Evolutionary conservation across 257 asterid genomes (phyloP), one percentile per base, ranked within the genome.

Genomic region (Salvia rosmarinus): DNA sequence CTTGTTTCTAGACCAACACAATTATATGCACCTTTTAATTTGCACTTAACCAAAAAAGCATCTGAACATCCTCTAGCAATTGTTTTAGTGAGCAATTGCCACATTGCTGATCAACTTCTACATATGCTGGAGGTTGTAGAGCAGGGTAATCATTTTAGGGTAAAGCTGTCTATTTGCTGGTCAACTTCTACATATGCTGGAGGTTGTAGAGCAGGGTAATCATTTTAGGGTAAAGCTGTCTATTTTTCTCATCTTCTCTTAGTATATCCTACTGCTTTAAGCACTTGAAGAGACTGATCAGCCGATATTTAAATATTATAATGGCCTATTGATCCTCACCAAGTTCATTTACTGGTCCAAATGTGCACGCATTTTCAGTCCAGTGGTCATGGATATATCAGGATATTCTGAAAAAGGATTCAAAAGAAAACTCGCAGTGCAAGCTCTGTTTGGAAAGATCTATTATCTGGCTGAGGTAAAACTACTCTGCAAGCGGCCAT

Each of bases 321-420:
- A 39, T 16, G 12, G 28, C 39, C 13, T 1, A 2, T 17, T 52
- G 72, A 63, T 63, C 16, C 16, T 40, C 14, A 32, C 23, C 68
- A 47, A 55, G 70, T 67, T 58, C 14, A 64, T 81, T 55, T 58
- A 51, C 76, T 72, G 70, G 60, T 57, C 7, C 39, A 77, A 52
- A 37, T 59, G 40, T 76, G 60, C 21, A 20, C 73, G 78, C 70
- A 78, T 82, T 70, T 90, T 78, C 91, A 92, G 98, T 77, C 98
- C 98, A 34, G 96, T 92, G 60, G 95, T 86, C 74, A 88, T 90
- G 96, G 90, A 92, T 72, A 77, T 82, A 75, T 77, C 92, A 2
- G 96, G 96, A 79, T 92, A 90, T 79, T 84, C 96, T 71, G 92
- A 88, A 73, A 92, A 88, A 81, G 98, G 98, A 9, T 86, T 90